Percentiles rank a stretch among this genome's conserved stretches.
Evolutionary conservation across 331 rosid genomes (phyloP).

Genomic region (Quercus phellos): DNA sequence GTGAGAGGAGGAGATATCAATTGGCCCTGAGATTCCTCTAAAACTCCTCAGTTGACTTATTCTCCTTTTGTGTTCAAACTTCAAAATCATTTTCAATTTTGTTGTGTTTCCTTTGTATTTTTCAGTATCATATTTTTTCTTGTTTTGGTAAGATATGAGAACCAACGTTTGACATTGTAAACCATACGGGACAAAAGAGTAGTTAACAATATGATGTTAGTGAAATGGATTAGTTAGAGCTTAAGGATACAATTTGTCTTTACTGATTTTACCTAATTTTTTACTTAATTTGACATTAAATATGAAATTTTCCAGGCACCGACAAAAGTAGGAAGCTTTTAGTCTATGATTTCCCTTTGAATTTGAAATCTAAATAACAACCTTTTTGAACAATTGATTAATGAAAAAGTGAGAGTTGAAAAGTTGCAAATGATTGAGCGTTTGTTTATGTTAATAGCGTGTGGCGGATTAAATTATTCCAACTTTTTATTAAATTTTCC

Average conservation of each 20-base stretch:
- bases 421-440: neutral
- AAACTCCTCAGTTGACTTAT: too few species aligned
- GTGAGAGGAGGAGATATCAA: too few species aligned
- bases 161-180: conserved; percentile 27
- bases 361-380: neutral
- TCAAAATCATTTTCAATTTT: too few species aligned
- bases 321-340: neutral
- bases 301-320: neutral
- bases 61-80: too few species aligned
- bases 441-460: neutral
- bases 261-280: neutral
- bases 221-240: conserved; percentile 11
- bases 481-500: too few species aligned
- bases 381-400: neutral
- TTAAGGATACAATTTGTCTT: neutral
- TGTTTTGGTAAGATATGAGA: neutral
- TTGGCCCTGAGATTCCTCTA: too few species aligned
- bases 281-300: neutral
- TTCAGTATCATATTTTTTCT: neutral
- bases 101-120: too few species aligned
- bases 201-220: conserved; percentile 13
- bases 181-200: conserved; percentile 28
- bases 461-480: too few species aligned
- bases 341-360: neutral
- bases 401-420: neutral